A percentile compares a stretch with the other conserved stretches of the same genome.
Conservation (phyloP, 2,329 filamentous ascomycete genomes). For the Arthrobotrys conoides region DNA sequence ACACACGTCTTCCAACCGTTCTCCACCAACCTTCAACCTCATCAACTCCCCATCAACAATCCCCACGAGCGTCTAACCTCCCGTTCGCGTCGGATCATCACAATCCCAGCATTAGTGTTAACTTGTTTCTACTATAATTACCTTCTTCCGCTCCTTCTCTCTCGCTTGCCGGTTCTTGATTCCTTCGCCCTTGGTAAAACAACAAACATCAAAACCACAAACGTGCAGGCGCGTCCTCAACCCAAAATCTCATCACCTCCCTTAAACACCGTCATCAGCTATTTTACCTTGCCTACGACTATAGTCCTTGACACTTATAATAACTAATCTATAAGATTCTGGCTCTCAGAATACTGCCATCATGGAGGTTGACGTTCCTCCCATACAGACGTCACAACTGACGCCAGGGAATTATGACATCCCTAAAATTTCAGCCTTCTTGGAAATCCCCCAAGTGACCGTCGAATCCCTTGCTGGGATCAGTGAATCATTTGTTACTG, state of each 20-base stretch:
- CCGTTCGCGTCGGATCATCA: slow-evolving; percentile 49
- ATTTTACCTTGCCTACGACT: no score
- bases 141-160: slow-evolving; percentile 45
- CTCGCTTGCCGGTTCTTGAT: slow-evolving; percentile 42
- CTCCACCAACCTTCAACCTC: slow-evolving; percentile 27
- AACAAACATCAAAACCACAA: slow-evolving; percentile 45
- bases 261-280: not conserved
- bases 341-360: slow-evolving; percentile 10
- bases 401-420: slow-evolving; percentile 56
- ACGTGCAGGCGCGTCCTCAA: slow-evolving; percentile 60
- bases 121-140: not conserved
- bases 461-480: slow-evolving; percentile 61
- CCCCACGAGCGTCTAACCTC: slow-evolving; percentile 29
- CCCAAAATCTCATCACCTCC: slow-evolving; percentile 18
- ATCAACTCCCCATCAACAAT: slow-evolving; percentile 39
- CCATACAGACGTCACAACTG: slow-evolving; percentile 47
- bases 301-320: slow-evolving; percentile 9
- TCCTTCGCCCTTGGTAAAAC: slow-evolving; percentile 44
- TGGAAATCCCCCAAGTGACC: slow-evolving; percentile 62
- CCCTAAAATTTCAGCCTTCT: slow-evolving; percentile 63
- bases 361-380: slow-evolving; percentile 61
- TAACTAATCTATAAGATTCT: slow-evolving; percentile 28
- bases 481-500: slow-evolving; percentile 82
- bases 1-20: slow-evolving; percentile 39
- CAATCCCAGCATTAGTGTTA: not conserved